These are phyloP conservation scores for Furcasterigmium sp. DNA, from an alignment of 2,329 filamentous ascomycete genomes.

Conservation along the genomic window DNA sequence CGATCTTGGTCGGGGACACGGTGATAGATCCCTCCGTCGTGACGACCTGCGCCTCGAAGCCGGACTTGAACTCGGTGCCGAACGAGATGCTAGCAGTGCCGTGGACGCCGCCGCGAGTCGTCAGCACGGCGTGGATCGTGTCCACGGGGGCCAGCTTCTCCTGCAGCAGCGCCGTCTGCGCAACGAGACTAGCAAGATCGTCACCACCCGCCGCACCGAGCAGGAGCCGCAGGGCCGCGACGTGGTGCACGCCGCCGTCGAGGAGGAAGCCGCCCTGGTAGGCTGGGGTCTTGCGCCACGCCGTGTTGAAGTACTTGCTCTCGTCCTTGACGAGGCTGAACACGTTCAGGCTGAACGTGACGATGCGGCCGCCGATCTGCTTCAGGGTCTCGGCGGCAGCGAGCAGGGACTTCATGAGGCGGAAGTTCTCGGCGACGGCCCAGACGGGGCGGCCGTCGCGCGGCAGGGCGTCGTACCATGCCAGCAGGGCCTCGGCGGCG, in stretches of 20 bases:
- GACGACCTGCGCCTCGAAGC: conserved; percentile 49
- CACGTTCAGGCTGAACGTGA: conserved; percentile 33
- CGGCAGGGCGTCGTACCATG: conserved; percentile 21
- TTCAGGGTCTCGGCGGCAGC: conserved; percentile 50
- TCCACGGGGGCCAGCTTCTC: conserved; percentile 60
- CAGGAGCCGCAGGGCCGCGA: conserved; percentile 57
- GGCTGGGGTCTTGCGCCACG: conserved; percentile 62
- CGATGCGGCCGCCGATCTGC: conserved; percentile 22
- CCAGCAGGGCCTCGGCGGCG: conserved; percentile 33
- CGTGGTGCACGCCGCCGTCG: conserved; percentile 70
- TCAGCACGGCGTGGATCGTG: conserved; percentile 55
- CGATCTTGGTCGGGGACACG: conserved; percentile 29
- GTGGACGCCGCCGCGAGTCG: conserved; percentile 45
- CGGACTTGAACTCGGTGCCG: conserved; percentile 46
- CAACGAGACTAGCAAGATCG: conserved; percentile 49
- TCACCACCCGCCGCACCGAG: conserved; percentile 39
- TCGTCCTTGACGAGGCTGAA: conserved; percentile 34
- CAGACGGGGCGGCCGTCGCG: conserved; percentile 35
- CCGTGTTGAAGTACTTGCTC: conserved; percentile 44
- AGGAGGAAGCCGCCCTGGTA: conserved; percentile 74
- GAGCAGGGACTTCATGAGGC: conserved; percentile 52
- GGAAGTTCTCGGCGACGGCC: conserved; percentile 68
- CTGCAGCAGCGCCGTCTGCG: conserved; percentile 35
- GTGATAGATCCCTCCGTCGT: conserved; percentile 53
- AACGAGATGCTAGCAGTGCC: conserved; percentile 55